Evolutionary conservation across 1,139 yeast genomes (phyloP).

Genomic region (Lodderomyces orthopsilosis): DNA sequence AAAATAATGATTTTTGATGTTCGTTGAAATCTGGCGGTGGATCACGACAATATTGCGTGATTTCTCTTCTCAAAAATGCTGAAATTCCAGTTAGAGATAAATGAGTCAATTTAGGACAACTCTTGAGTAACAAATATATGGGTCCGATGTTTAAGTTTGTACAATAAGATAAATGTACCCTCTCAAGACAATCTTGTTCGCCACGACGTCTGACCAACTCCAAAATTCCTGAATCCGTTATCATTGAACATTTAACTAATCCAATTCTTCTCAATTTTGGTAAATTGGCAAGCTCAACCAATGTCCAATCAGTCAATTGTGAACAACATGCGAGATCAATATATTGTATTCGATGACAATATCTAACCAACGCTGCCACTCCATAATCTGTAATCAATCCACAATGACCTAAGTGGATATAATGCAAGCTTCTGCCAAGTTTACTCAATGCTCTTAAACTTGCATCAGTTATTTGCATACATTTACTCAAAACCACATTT

Average conservation of each 20-base stretch:
- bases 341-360: conserved; percentile 84
- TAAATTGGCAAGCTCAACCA: conserved; percentile 71
- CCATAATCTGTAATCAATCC: conserved; percentile 87
- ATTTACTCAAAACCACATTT: conserved; percentile 85
- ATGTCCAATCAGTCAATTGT: conserved; percentile 82
- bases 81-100: conserved; percentile 85
- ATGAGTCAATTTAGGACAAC: conserved; percentile 86
- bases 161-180: conserved; percentile 93
- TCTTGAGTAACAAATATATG: conserved; percentile 67
- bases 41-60: conserved; percentile 85
- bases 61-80: conserved; percentile 81
- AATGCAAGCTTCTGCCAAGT: conserved; percentile 80
- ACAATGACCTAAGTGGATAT: conserved; percentile 93
- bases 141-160: conserved; percentile 72
- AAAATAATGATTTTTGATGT: conserved; percentile 80
- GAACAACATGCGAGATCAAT: conserved; percentile 94
- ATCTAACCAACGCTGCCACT: conserved; percentile 68
- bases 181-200: conserved; percentile 72
- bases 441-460: conserved; percentile 69
- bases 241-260: conserved; percentile 83
- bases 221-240: conserved; percentile 81
- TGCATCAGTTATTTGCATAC: conserved; percentile 82
- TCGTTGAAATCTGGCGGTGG: conserved; percentile 93
- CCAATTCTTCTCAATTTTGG: conserved; percentile 90
- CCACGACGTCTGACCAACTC: conserved; percentile 76